Conservation (phyloP, 352 stramenopile species). For the Peronospora farinosa region DNA sequence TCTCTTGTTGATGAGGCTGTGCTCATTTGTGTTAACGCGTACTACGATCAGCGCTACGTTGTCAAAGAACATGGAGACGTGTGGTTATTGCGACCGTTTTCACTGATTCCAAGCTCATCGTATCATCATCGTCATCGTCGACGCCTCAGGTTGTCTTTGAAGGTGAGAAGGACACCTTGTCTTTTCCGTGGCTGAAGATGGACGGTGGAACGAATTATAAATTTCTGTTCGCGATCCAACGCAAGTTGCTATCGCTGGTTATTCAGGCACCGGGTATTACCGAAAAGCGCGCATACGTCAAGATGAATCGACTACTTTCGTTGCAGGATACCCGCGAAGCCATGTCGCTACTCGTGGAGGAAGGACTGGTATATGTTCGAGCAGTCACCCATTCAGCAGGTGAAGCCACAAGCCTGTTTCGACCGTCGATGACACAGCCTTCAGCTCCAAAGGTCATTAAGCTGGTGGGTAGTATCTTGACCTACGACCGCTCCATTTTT, state of each 20-base stretch:
- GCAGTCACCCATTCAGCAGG: constrained; percentile 16
- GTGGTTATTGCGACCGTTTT: constrained; percentile 65
- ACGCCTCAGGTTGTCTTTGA: constrained; percentile 51
- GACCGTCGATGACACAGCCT: constrained; percentile 9
- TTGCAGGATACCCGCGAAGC: constrained; percentile 71
- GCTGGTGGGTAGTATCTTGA: constrained; percentile 36
- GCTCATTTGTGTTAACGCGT: constrained; percentile 64
- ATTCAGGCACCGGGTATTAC: constrained; percentile 52
- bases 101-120: constrained; percentile 29
- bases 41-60: constrained; percentile 62
- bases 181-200: constrained; percentile 82
- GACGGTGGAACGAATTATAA: constrained; percentile 64
- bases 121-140: constrained; percentile 4
- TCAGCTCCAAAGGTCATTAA: constrained; percentile 32
- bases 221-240: constrained; percentile 74
- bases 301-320: constrained; percentile 56
- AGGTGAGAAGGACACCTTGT: constrained; percentile 69
- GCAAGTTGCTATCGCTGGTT: constrained; percentile 57
- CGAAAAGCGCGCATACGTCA: constrained; percentile 43
- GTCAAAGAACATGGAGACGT: constrained; percentile 54
- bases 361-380: constrained; percentile 61
- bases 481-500: constrained; percentile 42
- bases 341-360: constrained; percentile 59
- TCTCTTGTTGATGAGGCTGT: constrained; percentile 46
- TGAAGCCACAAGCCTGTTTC: constrained; percentile 30